phyloP scores from a whole-genome alignment of 139 green algal species.

The Spirogloea muscicola region DNA sequence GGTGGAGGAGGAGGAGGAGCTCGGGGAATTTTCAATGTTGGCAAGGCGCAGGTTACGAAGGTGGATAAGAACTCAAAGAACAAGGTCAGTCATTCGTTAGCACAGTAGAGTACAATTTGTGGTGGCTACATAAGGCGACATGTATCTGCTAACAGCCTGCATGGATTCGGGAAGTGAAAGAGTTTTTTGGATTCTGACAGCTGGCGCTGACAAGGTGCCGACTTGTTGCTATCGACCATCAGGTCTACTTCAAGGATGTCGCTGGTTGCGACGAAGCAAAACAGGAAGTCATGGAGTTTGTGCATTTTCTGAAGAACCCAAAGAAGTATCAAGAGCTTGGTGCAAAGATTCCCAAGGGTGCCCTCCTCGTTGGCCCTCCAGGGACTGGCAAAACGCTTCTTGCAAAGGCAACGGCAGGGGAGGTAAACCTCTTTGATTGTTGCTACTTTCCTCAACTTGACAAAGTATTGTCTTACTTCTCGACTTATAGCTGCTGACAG shows the following conservation, averaged over 20 bases:
- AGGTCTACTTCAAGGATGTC: slow-evolving; percentile 85
- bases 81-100: slow-evolving; percentile 54
- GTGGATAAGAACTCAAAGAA: slow-evolving; percentile 89
- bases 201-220: too few relatives aligned
- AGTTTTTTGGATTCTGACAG: neutral
- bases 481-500: neutral
- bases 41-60: slow-evolving; percentile 68
- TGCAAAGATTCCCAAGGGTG: slow-evolving; percentile 87
- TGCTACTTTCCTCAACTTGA: too few relatives aligned
- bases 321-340: slow-evolving; percentile 68
- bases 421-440: too few relatives aligned
- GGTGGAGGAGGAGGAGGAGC: slow-evolving; percentile 36
- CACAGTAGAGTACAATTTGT: too few relatives aligned
- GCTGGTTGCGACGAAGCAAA: slow-evolving; percentile 82
- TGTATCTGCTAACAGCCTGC: too few relatives aligned
- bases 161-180: too few relatives aligned
- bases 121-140: too few relatives aligned
- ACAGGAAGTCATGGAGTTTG: slow-evolving; percentile 73
- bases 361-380: slow-evolving; percentile 89
- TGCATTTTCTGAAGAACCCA: slow-evolving; percentile 85
- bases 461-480: neutral
- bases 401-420: slow-evolving; percentile 78
- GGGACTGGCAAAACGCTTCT: slow-evolving; percentile 77
- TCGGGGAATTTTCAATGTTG: slow-evolving; percentile 85
- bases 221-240: neutral